phyloP scores from a whole-genome alignment of 306 rosid species.

The Trifolium repens region DNA sequence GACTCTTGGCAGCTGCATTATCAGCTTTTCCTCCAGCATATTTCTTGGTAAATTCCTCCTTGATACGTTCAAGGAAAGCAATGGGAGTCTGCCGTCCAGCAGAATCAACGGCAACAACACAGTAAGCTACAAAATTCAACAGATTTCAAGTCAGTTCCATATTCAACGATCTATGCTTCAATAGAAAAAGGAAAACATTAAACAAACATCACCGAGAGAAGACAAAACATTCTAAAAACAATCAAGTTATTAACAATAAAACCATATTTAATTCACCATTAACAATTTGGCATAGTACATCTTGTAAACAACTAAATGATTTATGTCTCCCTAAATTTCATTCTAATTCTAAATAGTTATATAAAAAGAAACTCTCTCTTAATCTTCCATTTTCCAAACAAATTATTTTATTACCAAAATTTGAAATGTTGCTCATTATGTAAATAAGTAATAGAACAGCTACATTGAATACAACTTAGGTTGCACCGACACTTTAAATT shows the following conservation, averaged over 20 bases:
- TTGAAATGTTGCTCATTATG: background rate
- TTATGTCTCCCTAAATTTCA: background rate
- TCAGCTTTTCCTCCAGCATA: slow-evolving; percentile 90
- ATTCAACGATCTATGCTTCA: slow-evolving; percentile 18
- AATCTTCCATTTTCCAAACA: background rate
- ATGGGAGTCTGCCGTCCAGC: slow-evolving; percentile 82
- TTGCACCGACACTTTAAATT: background rate
- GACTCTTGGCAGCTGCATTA: slow-evolving; percentile 74
- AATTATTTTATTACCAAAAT: background rate
- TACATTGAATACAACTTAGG: background rate
- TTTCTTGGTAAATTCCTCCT: slow-evolving; percentile 81
- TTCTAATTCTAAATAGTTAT: background rate
- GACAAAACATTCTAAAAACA: background rate
- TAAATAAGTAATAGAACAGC: slow-evolving; percentile 12
- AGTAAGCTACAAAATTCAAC: slow-evolving; percentile 65
- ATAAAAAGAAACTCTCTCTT: background rate
- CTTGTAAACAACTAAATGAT: slow-evolving; percentile 13
- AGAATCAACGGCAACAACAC: slow-evolving; percentile 89
- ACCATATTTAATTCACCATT: background rate
- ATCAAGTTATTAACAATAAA: slow-evolving; percentile 31
- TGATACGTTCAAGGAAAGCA: slow-evolving; percentile 85
- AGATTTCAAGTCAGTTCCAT: slow-evolving; percentile 43
- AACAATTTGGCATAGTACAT: background rate
- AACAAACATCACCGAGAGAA: background rate
- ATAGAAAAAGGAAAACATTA: slow-evolving; percentile 13